Percentiles rank a stretch among this genome's conserved stretches.
Evolutionary conservation across 2,329 filamentous ascomycete genomes (phyloP).

Genomic region (Ophiocordyceps camponoti-saundersi): DNA sequence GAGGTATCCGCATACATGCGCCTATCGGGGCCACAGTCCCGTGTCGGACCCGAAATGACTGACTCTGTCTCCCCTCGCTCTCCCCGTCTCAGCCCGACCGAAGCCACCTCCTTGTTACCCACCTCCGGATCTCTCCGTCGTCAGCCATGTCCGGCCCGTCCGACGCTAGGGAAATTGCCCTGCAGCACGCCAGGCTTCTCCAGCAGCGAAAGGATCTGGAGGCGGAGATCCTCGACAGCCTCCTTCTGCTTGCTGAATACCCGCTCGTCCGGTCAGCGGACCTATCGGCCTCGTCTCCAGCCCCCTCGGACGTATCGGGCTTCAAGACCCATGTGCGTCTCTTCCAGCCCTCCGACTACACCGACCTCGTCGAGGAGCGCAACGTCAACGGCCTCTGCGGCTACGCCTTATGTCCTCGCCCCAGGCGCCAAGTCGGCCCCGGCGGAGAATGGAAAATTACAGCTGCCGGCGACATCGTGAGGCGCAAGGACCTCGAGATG

Average conservation of each 20-base stretch:
- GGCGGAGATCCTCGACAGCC: conserved; percentile 50
- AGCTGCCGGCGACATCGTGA: conserved; percentile 39
- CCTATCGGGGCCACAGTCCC: not conserved
- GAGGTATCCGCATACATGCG: not conserved
- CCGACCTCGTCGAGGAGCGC: conserved; percentile 74
- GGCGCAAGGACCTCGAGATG: conserved; percentile 55
- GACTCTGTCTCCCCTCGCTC: not conserved
- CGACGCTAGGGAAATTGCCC: conserved; percentile 44
- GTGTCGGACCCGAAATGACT: not conserved
- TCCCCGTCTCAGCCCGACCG: not conserved
- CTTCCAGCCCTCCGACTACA: conserved; percentile 81
- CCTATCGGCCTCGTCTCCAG: conserved; percentile 27
- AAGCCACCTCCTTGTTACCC: not conserved
- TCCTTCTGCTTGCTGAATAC: conserved; percentile 53
- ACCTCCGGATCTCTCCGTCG: not conserved
- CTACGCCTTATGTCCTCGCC: conserved; percentile 59
- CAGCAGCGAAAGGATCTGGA: conserved; percentile 71
- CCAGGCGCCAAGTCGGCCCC: conserved; percentile 37
- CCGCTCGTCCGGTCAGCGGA: conserved; percentile 19
- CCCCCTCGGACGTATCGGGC: conserved; percentile 38
- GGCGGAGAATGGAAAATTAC: conserved; percentile 54
- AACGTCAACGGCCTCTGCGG: conserved; percentile 72
- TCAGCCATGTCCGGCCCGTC: conserved; percentile 10
- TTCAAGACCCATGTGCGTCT: conserved; percentile 52
- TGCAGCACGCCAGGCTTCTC: conserved; percentile 68